Base-by-base conservation (phyloP, 192 early-diverging fungal genomes). In the Coemansia sp. region DNA sequence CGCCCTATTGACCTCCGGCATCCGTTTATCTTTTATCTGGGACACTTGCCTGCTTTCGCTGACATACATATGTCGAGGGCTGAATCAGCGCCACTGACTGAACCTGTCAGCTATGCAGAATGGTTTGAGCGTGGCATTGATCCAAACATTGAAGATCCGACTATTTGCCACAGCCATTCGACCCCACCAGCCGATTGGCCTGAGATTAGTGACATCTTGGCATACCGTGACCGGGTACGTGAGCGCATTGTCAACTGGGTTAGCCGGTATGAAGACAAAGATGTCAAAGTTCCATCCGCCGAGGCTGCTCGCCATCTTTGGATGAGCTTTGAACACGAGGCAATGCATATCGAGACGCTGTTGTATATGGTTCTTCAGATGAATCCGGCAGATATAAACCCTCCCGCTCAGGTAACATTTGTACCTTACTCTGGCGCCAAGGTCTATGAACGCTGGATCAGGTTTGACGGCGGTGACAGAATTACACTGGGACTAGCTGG, bases 111-210 rank as follows among this genome's bases (percentile, higher is more conserved):
- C 10, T 96, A 82, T 76, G 78, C 85, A 9, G 69, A 81, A 24
- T 91, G 92, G 66, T 97, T 97, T 85, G 91, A 97, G 80, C 89
- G 94, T 13, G 94, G 94, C 7, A 95, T 97, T 55, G 93, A 97
- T 59, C 93, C 94, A 1, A 89, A 91, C 55, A 74, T 93, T 54
- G 87, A 93, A 14, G 83, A 89, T 55, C 84, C 85, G 3, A 68
- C 83, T 0, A 74, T 81, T 9, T 90, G 88, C 74, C 85, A 97
- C 67, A 66, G 80, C 4, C 94, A 97, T 64, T 93, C 92, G 0
- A 71, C 77, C 21, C 70, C 86, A 0, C 86, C 87, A 0, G 64
- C 81, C 9, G 54, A 68, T 13, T 97, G 94, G 94, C 94, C 94
- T 0, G 42, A 52, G 0, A n/a, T 88, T 7, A 78, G 82, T 15